A percentile compares a stretch with the other conserved stretches of the same genome.
Conservation (phyloP, 106 monocot genomes). For the Vanilla planifolia region DNA sequence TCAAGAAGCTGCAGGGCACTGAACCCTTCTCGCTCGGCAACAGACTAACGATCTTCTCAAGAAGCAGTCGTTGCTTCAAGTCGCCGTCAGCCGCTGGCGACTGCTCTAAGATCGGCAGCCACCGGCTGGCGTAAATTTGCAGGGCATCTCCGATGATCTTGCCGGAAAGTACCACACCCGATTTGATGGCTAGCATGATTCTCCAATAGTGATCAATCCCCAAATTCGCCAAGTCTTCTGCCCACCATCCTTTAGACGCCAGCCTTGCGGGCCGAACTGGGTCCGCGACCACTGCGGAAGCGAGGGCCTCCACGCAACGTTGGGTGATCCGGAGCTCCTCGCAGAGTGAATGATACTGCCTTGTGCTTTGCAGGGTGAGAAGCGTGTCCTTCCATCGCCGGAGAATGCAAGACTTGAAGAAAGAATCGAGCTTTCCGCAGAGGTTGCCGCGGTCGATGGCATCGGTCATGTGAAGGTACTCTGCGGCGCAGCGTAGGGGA, state of each 20-base stretch:
- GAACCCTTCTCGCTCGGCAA: constrained; percentile 58
- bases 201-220: constrained; percentile 64
- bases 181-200: constrained; percentile 61
- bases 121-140: constrained; percentile 38
- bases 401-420: constrained; percentile 74
- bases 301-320: constrained; percentile 53
- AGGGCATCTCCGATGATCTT: constrained; percentile 49
- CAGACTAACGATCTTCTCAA: constrained; percentile 58
- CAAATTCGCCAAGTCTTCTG: constrained; percentile 50
- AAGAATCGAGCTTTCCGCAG: constrained; percentile 59
- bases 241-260: no score
- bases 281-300: constrained; percentile 19
- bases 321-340: constrained; percentile 60
- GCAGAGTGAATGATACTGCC: constrained; percentile 22
- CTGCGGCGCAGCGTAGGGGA: constrained; percentile 54
- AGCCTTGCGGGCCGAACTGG: constrained; percentile 22
- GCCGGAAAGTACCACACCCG: constrained; percentile 34
- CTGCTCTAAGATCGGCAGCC: constrained; percentile 49
- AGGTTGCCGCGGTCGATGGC: constrained; percentile 60
- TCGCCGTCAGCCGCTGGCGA: constrained; percentile 4
- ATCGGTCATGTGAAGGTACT: constrained; percentile 67
- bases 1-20: constrained; percentile 49
- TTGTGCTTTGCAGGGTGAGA: constrained; percentile 41
- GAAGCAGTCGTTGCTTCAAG: constrained; percentile 33
- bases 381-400: constrained; percentile 81